These are phyloP conservation scores for Aspergillus nanangensis DNA, from an alignment of 495 filamentous ascomycete genomes.

Conservation along the genomic window DNA sequence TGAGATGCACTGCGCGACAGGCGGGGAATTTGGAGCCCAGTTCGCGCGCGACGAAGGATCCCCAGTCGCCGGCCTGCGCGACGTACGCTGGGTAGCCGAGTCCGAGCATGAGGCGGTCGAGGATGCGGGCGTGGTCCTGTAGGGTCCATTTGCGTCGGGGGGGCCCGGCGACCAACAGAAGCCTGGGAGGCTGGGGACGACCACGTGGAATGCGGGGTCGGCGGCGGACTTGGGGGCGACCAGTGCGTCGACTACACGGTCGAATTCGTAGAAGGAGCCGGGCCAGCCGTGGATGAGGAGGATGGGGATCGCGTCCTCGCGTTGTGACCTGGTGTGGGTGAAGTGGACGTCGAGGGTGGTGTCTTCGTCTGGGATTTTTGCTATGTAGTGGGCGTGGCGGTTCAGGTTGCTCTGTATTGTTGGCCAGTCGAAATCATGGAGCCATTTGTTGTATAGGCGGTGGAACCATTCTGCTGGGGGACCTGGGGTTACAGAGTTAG, in stretches of 20 bases:
- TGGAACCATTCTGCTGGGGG: slow-evolving; percentile 1
- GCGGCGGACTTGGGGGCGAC: not conserved
- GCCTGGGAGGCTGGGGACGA: slow-evolving; percentile 24
- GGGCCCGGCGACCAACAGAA: slow-evolving; percentile 22
- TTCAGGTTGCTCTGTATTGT: slow-evolving; percentile 2
- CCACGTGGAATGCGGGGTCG: slow-evolving; percentile 17
- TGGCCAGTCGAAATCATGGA: slow-evolving; percentile 5
- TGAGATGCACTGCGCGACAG: slow-evolving; percentile 2
- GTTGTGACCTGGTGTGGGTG: slow-evolving; percentile 10
- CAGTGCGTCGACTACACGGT: not conserved
- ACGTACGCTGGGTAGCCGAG: slow-evolving; percentile 23
- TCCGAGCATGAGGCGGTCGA: slow-evolving; percentile 1
- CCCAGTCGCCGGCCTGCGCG: slow-evolving; percentile 30
- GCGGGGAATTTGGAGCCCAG: slow-evolving; percentile 4
- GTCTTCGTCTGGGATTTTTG: slow-evolving; percentile 9
- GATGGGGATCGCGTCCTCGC: slow-evolving; percentile 24
- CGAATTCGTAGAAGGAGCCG: slow-evolving; percentile 32
- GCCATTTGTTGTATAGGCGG: not conserved
- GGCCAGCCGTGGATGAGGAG: slow-evolving; percentile 37
- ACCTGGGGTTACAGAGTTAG: not conserved
- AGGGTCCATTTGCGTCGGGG: slow-evolving; percentile 18
- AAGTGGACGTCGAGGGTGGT: slow-evolving; percentile 22
- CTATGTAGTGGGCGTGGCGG: slow-evolving; percentile 8
- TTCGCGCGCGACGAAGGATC: slow-evolving; percentile 12
- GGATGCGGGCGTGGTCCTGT: slow-evolving; percentile 12